Percentiles rank a stretch among this genome's conserved stretches.
Evolutionary conservation across 2,329 filamentous ascomycete genomes (phyloP).

Genomic region (Diaporthe longicolla): DNA sequence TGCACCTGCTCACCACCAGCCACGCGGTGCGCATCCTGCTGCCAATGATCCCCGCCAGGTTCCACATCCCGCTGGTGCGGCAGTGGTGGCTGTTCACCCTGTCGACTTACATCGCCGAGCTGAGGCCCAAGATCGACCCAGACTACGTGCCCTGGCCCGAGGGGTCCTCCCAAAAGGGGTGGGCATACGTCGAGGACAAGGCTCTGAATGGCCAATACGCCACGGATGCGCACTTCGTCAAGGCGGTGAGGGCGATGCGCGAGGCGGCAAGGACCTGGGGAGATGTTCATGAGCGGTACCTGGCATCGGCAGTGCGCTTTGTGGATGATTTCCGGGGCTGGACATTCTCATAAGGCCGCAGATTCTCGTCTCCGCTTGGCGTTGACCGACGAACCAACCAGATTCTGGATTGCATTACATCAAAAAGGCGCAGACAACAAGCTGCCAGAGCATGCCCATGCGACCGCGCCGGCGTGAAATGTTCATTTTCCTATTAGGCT

Average conservation of each 20-base stretch:
- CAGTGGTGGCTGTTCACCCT: constrained; percentile 93
- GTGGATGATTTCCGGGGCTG: constrained; percentile 81
- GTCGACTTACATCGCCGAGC: constrained; percentile 81
- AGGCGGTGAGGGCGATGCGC: constrained; percentile 81
- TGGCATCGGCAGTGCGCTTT: constrained; percentile 79
- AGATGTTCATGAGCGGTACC: constrained; percentile 75
- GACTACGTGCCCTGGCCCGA: constrained; percentile 68
- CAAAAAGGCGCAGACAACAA: constrained; percentile 3
- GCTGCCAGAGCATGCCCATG: neutral
- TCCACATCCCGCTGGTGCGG: constrained; percentile 80
- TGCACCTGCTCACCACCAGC: constrained; percentile 86
- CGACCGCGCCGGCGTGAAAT: neutral
- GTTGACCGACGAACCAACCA: neutral
- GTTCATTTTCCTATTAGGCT: neutral
- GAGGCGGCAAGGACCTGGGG: constrained; percentile 83
- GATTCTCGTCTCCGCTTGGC: neutral
- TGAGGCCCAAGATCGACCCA: constrained; percentile 80
- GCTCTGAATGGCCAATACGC: constrained; percentile 77
- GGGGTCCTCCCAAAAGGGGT: constrained; percentile 76
- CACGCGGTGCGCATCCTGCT: constrained; percentile 91
- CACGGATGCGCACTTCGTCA: constrained; percentile 87
- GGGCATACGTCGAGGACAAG: constrained; percentile 81
- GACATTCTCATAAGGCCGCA: constrained; percentile 55
- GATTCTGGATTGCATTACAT: neutral
- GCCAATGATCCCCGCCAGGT: constrained; percentile 79